A percentile compares a stretch with the other conserved stretches of the same genome.
Evolutionary conservation across 495 filamentous ascomycete genomes (phyloP).

Genomic region (Daldinia bambusicola): DNA sequence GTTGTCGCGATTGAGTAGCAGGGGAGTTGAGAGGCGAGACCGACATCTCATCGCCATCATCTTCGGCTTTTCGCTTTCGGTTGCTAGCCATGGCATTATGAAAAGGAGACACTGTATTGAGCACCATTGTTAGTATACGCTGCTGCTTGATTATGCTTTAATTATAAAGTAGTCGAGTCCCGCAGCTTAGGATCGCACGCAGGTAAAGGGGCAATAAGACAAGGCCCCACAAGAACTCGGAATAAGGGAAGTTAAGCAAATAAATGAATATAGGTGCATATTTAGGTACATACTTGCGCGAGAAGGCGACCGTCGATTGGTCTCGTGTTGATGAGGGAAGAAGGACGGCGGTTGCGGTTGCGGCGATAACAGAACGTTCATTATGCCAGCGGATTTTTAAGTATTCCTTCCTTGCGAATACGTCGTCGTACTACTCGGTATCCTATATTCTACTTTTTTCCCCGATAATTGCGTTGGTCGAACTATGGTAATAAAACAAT

Average conservation of each 20-base stretch:
- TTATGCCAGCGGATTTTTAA: conserved; percentile 43
- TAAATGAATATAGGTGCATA: background rate
- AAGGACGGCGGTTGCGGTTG: conserved; percentile 74
- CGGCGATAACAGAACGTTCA: conserved; percentile 63
- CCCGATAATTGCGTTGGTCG: background rate
- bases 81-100: conserved; percentile 61
- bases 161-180: conserved; percentile 15
- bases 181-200: conserved; percentile 5
- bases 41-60: conserved; percentile 89
- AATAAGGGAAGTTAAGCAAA: conserved; percentile 15
- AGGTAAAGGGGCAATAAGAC: background rate
- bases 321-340: conserved; percentile 81
- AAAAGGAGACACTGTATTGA: conserved; percentile 65
- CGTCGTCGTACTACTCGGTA: conserved; percentile 5
- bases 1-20: conserved; percentile 68
- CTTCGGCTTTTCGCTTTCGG: conserved; percentile 90
- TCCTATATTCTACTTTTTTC: background rate
- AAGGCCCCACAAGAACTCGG: conserved; percentile 17
- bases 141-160: conserved; percentile 14
- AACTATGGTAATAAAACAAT: background rate
- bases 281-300: conserved; percentile 67
- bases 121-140: conserved; percentile 40
- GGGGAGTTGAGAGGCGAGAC: conserved; percentile 84
- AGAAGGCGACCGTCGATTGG: conserved; percentile 74
- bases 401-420: background rate